These are phyloP conservation scores for Daldinia childiae DNA, from an alignment of 495 filamentous ascomycete genomes.

Conservation along the genomic window DNA sequence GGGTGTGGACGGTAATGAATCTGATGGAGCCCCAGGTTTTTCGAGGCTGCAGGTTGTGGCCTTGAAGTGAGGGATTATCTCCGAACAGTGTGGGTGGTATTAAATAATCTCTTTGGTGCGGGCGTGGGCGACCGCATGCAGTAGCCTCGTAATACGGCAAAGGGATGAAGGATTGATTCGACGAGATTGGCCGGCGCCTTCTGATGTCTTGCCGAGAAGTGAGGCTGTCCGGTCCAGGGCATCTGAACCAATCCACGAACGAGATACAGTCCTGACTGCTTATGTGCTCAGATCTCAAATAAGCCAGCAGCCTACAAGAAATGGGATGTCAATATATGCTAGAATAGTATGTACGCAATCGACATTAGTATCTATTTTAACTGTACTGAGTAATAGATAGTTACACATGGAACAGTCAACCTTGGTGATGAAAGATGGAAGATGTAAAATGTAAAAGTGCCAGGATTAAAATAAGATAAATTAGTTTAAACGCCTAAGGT, in stretches of 20 bases:
- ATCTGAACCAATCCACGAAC: conserved; percentile 36
- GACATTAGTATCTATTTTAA: not conserved
- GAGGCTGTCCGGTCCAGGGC: conserved; percentile 48
- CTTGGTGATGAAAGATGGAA: not conserved
- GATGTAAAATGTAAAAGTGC: not conserved
- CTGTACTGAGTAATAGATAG: not conserved
- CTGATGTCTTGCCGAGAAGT: conserved; percentile 47
- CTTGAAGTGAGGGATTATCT: conserved; percentile 48
- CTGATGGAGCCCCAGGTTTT: conserved; percentile 41
- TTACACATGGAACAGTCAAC: not conserved
- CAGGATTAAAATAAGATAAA: not conserved
- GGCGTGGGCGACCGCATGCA: conserved; percentile 45
- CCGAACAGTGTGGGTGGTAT: conserved; percentile 45
- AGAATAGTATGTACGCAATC: not conserved
- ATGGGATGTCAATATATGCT: not conserved
- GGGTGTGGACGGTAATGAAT: conserved; percentile 39
- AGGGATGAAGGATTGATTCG: conserved; percentile 38
- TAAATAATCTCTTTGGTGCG: conserved; percentile 45
- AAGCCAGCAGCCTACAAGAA: conserved; percentile 29
- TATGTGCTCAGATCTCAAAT: conserved; percentile 29
- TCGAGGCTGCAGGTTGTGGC: conserved; percentile 40
- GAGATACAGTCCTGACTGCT: conserved; percentile 16
- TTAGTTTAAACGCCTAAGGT: too few species aligned
- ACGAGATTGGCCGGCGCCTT: conserved; percentile 40
- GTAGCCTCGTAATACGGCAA: conserved; percentile 49